Evolutionary conservation across 2,329 filamentous ascomycete species (phyloP).

Genomic region (Beauveria australis): DNA sequence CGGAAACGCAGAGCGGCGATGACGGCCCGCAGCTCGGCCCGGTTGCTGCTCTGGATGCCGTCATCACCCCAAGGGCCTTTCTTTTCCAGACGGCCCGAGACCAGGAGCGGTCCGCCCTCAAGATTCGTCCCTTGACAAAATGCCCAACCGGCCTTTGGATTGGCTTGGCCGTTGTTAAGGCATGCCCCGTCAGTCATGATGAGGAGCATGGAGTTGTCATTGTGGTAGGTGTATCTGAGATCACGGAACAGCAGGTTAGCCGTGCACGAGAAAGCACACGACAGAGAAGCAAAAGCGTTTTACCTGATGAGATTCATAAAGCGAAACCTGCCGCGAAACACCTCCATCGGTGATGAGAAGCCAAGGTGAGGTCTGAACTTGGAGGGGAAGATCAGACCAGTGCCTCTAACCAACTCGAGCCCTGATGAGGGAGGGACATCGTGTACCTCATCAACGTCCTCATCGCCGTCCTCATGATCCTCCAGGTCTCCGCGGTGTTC

Average conservation of each 20-base stretch:
- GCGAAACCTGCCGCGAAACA: slow-evolving; percentile 18
- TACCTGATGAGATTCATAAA: slow-evolving; percentile 15
- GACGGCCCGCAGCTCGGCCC: slow-evolving; percentile 47
- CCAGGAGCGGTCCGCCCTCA: slow-evolving; percentile 12
- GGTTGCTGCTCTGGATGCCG: slow-evolving; percentile 37
- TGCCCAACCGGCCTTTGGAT: slow-evolving; percentile 33
- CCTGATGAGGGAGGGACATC: neutral
- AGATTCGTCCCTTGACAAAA: slow-evolving; percentile 21
- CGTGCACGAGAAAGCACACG: neutral
- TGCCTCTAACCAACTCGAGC: neutral
- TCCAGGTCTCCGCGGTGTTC: slow-evolving; percentile 15
- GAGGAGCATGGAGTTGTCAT: slow-evolving; percentile 25
- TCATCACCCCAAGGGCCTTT: slow-evolving; percentile 32
- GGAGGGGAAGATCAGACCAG: slow-evolving; percentile 19
- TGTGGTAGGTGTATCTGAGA: slow-evolving; percentile 23
- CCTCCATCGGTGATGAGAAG: slow-evolving; percentile 14
- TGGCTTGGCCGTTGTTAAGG: slow-evolving; percentile 29
- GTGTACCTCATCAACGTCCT: neutral
- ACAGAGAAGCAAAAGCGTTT: neutral
- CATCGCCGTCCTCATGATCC: neutral
- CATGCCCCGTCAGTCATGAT: slow-evolving; percentile 41
- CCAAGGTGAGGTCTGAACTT: slow-evolving; percentile 13
- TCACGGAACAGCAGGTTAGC: slow-evolving; percentile 1
- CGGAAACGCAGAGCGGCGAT: slow-evolving; percentile 39
- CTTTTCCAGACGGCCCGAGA: slow-evolving; percentile 31